phyloP scores from a whole-genome alignment of 2,329 filamentous ascomycete genomes.

The Zopfia rhizophila region DNA sequence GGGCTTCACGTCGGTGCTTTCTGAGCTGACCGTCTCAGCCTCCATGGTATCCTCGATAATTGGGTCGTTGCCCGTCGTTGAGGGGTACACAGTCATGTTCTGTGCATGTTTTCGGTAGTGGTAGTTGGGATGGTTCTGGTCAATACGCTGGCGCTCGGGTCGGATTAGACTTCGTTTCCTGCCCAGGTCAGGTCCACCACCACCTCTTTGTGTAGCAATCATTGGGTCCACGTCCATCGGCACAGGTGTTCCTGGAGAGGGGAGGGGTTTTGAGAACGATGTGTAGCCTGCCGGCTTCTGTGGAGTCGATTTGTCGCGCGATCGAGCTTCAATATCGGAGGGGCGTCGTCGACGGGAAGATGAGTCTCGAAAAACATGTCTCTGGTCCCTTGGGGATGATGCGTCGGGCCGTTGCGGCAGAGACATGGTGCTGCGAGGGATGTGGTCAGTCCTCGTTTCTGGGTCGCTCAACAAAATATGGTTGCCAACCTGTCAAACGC shows the following conservation, averaged over 20 bases:
- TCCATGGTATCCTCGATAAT: slow-evolving; percentile 76
- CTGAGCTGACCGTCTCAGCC: slow-evolving; percentile 68
- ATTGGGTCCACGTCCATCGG: slow-evolving; percentile 64
- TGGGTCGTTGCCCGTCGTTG: slow-evolving; percentile 91
- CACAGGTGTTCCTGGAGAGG: slow-evolving; percentile 57
- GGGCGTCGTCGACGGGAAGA: slow-evolving; percentile 73
- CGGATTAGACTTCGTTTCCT: slow-evolving; percentile 90
- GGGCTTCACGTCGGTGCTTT: slow-evolving; percentile 67
- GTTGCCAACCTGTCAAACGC: slow-evolving; percentile 3
- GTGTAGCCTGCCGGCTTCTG: slow-evolving; percentile 54
- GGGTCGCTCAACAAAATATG: slow-evolving; percentile 13
- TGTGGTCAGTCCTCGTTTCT: slow-evolving; percentile 31
- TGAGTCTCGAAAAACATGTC: slow-evolving; percentile 72
- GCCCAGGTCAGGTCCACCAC: slow-evolving; percentile 61
- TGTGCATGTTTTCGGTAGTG: slow-evolving; percentile 95
- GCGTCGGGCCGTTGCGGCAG: slow-evolving; percentile 71
- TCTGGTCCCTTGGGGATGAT: slow-evolving; percentile 63
- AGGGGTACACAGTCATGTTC: slow-evolving; percentile 89
- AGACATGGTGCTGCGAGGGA: slow-evolving; percentile 52
- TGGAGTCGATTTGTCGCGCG: slow-evolving; percentile 50
- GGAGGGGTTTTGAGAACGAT: slow-evolving; percentile 52
- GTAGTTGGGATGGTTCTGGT: slow-evolving; percentile 91
- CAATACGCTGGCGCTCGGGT: slow-evolving; percentile 87
- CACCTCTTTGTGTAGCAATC: slow-evolving; percentile 52
- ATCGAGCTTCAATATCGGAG: slow-evolving; percentile 75